phyloP scores from a whole-genome alignment of 192 early-diverging fungal species.

The Backusella mclennaniae region DNA sequence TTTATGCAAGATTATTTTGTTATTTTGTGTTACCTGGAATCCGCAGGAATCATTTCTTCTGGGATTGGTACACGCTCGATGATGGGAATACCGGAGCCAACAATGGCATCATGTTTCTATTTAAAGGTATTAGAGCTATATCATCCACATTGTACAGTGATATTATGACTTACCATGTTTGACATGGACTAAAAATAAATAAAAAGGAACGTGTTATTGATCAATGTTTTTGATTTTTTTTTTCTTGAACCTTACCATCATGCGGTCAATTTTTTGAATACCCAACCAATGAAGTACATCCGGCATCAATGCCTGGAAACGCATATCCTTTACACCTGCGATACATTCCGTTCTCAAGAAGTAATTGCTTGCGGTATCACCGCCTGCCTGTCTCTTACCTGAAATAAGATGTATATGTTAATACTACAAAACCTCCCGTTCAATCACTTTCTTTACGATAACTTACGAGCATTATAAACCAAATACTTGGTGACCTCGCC shows the following conservation, averaged over 20 bases:
- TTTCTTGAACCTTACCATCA: slow-evolving; percentile 57
- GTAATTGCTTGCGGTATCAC: slow-evolving; percentile 88
- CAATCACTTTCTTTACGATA: slow-evolving; percentile 2
- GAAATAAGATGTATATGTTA: neutral
- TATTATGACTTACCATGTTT: slow-evolving; percentile 52
- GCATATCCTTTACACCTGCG: slow-evolving; percentile 93
- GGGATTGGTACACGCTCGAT: slow-evolving; percentile 88
- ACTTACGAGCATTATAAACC: slow-evolving; percentile 92
- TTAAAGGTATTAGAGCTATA: neutral
- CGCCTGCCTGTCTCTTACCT: slow-evolving; percentile 66
- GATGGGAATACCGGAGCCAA: slow-evolving; percentile 84
- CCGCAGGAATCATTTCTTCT: slow-evolving; percentile 83
- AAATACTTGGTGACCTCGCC: slow-evolving; percentile 97
- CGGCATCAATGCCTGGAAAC: slow-evolving; percentile 96
- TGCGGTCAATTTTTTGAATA: slow-evolving; percentile 88
- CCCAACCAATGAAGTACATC: slow-evolving; percentile 97
- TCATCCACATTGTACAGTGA: neutral
- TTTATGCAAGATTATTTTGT: neutral
- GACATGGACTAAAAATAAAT: slow-evolving; percentile 59
- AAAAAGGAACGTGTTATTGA: slow-evolving; percentile 19
- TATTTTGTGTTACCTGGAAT: slow-evolving; percentile 49
- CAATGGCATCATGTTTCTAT: slow-evolving; percentile 91
- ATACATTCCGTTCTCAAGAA: slow-evolving; percentile 86
- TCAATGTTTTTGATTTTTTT: neutral
- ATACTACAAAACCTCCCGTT: neutral